These are phyloP conservation scores for Cyclanthera cordifolia DNA, from an alignment of 306 rosid genomes.

Conservation along the genomic window DNA sequence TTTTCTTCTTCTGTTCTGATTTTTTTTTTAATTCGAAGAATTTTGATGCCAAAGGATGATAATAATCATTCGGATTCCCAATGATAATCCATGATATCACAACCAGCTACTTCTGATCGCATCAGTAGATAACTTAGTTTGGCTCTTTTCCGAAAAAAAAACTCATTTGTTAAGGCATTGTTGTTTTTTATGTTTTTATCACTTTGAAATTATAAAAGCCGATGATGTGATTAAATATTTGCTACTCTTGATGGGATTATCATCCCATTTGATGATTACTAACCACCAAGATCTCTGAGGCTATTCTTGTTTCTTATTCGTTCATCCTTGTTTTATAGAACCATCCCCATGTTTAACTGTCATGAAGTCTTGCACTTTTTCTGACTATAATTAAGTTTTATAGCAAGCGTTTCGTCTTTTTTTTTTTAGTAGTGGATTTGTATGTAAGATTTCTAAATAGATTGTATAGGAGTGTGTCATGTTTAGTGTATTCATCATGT, in stretches of 20 bases:
- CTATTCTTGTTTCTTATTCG: neutral
- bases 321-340: too few species aligned
- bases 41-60: conserved; percentile 12
- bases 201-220: neutral
- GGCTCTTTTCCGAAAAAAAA: too few species aligned
- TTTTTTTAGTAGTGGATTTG: too few species aligned
- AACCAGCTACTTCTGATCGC: conserved; percentile 20
- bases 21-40: neutral
- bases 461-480: too few species aligned
- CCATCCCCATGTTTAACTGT: neutral
- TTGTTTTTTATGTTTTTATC: neutral
- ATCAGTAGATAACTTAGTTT: neutral
- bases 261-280: conserved; percentile 6
- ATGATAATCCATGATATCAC: conserved; percentile 5
- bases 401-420: too few species aligned
- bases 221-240: conserved; percentile 15
- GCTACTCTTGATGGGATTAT: conserved; percentile 18
- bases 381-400: too few species aligned
- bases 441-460: too few species aligned
- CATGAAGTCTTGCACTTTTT: too few species aligned
- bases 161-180: too few species aligned
- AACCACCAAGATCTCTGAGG: conserved; percentile 24
- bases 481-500: too few species aligned
- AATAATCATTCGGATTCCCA: conserved; percentile 8
- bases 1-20: too few species aligned